Evolutionary conservation across 163 green algal species (phyloP).

Genomic region (Scenedesmus sp.): DNA sequence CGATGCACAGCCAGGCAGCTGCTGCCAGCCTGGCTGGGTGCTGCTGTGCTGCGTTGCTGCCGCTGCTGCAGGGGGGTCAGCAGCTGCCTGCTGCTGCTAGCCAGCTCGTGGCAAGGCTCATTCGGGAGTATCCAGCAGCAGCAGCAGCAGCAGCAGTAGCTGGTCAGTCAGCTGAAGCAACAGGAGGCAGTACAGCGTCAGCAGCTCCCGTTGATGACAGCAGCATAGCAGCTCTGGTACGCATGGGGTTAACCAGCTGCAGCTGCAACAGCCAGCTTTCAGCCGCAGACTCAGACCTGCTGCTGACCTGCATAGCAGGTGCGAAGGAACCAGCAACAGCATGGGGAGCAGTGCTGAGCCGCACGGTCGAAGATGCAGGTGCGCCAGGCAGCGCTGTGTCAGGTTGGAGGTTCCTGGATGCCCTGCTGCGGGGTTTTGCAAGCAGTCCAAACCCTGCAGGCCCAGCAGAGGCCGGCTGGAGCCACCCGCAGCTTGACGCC

Average conservation of each 20-base stretch:
- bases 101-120: not conserved
- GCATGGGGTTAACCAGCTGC: not conserved
- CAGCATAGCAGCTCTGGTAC: slow-evolving; percentile 40
- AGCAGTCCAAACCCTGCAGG: slow-evolving; percentile 2
- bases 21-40: not conserved
- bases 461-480: not conserved
- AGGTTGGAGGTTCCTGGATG: slow-evolving; percentile 27
- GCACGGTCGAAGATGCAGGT: not conserved
- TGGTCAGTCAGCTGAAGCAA: not conserved
- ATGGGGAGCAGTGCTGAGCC: slow-evolving; percentile 5
- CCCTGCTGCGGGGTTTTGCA: slow-evolving; percentile 37
- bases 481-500: slow-evolving; percentile 1
- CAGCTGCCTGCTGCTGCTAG: slow-evolving; percentile 36
- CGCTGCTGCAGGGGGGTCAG: slow-evolving; percentile 34
- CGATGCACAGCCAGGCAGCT: slow-evolving; percentile 11
- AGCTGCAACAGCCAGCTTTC: not conserved
- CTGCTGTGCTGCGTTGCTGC: slow-evolving; percentile 48
- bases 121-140: slow-evolving; percentile 24
- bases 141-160: not conserved
- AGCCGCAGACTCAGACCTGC: slow-evolving; percentile 22
- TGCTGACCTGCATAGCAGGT: slow-evolving; percentile 41
- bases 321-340: not conserved
- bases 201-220: slow-evolving; percentile 18
- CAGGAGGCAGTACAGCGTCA: not conserved
- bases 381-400: not conserved